These are phyloP conservation scores for Annulohypoxylon truncatum DNA, from an alignment of 2,329 filamentous ascomycete genomes.

Conservation along the genomic window DNA sequence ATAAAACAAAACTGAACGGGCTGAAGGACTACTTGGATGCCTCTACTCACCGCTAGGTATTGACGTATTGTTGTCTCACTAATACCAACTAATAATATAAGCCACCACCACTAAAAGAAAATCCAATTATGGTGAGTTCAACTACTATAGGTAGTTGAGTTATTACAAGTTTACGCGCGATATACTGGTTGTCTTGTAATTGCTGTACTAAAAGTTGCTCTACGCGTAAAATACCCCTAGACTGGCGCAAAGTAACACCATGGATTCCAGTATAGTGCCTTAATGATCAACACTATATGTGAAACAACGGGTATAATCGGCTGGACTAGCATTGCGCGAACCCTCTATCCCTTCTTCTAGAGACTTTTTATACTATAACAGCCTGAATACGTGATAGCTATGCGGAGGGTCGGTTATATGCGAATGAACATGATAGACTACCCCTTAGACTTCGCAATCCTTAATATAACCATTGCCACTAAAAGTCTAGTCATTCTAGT, in stretches of 20 bases:
- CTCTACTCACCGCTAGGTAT: no score
- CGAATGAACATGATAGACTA: neutral
- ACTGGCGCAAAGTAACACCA: neutral
- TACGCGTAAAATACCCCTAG: neutral
- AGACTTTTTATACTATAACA: neutral
- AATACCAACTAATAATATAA: no score
- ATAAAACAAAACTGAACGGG: neutral
- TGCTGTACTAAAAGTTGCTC: neutral
- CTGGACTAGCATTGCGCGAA: neutral
- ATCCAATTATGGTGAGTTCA: neutral
- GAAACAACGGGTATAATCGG: neutral
- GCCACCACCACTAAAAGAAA: no score
- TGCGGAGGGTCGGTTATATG: neutral
- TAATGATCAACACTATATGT: neutral
- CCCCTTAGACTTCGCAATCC: neutral
- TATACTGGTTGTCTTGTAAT: constrained; percentile 6
- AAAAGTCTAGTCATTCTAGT: neutral
- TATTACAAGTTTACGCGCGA: neutral
- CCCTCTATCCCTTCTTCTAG: neutral
- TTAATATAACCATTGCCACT: neutral
- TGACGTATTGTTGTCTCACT: no score
- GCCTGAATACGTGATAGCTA: neutral
- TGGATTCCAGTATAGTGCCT: neutral
- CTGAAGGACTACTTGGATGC: no score
- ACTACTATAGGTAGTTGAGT: neutral